A percentile compares a stretch with the other conserved stretches of the same genome.
phyloP scores from a whole-genome alignment of 2,329 filamentous ascomycete genomes.

The Samsoniella hepiali region DNA sequence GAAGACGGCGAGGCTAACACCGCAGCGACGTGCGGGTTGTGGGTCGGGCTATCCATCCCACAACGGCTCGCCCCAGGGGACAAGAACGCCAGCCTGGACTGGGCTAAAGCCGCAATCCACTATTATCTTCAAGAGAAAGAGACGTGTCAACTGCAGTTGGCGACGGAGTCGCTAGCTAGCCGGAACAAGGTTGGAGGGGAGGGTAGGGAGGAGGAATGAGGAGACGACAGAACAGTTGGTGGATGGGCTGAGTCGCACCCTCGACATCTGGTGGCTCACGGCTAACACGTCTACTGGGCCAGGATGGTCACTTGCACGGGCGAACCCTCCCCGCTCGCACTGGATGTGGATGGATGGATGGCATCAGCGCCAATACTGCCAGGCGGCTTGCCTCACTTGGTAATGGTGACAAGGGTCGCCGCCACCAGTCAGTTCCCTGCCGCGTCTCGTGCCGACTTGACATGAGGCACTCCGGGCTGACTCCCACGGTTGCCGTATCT shows the following conservation, averaged over 20 bases:
- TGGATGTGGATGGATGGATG: not conserved
- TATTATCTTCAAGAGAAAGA: not conserved
- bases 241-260: not conserved
- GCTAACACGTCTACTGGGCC: not conserved
- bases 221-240: not conserved
- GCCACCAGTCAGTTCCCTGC: not conserved
- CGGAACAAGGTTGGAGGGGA: not conserved
- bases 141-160: conserved; percentile 10
- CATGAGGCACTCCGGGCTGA: not conserved
- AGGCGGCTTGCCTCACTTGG: not conserved
- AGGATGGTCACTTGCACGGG: conserved; percentile 7
- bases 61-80: conserved; percentile 7
- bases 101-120: conserved; percentile 1
- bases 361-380: not conserved
- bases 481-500: not conserved
- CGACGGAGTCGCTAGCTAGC: not conserved
- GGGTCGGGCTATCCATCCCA: conserved; percentile 10
- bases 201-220: not conserved
- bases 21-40: conserved; percentile 8
- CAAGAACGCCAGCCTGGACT: conserved; percentile 6
- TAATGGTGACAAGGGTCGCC: too few species aligned
- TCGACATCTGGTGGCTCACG: conserved; percentile 3
- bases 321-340: not conserved
- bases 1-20: conserved; percentile 9
- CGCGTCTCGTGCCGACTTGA: not conserved